A percentile compares a stretch with the other conserved stretches of the same genome.
Evolutionary conservation across 257 asterid species (phyloP).

Genomic region (Dorcoceras hygrometricum): DNA sequence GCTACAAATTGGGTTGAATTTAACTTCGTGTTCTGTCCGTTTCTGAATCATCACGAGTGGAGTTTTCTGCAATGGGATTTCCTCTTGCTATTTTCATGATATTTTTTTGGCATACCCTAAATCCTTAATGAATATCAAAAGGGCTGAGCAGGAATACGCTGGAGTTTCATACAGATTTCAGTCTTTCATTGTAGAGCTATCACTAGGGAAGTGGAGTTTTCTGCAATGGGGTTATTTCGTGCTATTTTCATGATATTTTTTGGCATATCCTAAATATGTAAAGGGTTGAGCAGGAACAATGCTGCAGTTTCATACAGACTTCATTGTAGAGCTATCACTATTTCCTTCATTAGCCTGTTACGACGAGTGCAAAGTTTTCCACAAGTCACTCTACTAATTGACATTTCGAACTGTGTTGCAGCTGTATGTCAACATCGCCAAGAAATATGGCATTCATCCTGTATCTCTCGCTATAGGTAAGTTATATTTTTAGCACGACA

Average conservation of each 20-base stretch:
- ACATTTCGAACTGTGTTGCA: conserved; percentile 33
- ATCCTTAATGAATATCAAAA: not conserved
- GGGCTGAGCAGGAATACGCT: conserved; percentile 18
- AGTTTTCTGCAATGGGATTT: not conserved
- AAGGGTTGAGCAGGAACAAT: conserved; percentile 18
- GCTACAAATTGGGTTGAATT: conserved; percentile 5
- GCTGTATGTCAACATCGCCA: conserved; percentile 58
- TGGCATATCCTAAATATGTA: not conserved
- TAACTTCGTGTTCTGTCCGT: not conserved
- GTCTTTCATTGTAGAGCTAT: conserved; percentile 16
- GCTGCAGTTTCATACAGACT: conserved; percentile 1
- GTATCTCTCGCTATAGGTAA: conserved; percentile 83
- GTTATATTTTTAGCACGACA: conserved; percentile 14
- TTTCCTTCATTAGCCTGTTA: conserved; percentile 3
- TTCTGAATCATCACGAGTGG: not conserved
- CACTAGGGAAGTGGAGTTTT: not conserved
- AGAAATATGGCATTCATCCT: conserved; percentile 58
- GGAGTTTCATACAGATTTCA: not conserved
- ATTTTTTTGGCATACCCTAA: not conserved
- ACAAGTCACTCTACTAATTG: conserved; percentile 20
- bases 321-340: conserved; percentile 7
- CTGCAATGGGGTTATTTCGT: not conserved
- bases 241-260: not conserved
- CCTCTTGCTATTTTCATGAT: conserved; percentile 1
- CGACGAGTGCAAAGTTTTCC: conserved; percentile 7